Conservation (phyloP, 2,329 filamentous ascomycete species). For the Verticillium albo-atrum region DNA sequence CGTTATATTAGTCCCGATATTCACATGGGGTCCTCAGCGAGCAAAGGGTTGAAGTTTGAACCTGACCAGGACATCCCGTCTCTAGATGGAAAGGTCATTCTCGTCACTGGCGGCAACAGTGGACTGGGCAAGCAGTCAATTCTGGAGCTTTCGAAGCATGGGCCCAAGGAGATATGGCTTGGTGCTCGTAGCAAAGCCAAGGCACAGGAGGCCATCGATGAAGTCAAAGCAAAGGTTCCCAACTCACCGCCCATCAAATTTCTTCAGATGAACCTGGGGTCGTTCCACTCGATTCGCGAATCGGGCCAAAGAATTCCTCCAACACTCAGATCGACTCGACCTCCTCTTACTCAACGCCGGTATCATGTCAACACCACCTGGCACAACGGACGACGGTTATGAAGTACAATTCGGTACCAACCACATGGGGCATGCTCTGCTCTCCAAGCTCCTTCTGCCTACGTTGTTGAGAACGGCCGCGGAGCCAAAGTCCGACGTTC, state of each 20-base stretch:
- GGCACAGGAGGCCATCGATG: conserved; percentile 26
- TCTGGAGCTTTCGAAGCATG: conserved; percentile 24
- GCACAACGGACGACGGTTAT: conserved; percentile 24
- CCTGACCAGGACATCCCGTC: conserved; percentile 32
- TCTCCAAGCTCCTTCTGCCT: conserved; percentile 28
- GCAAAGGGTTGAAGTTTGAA: background rate
- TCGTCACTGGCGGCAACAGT: conserved; percentile 45
- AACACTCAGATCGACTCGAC: conserved; percentile 29
- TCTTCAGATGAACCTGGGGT: conserved; percentile 38
- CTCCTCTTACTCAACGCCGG: conserved; percentile 34
- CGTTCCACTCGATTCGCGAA: conserved; percentile 33
- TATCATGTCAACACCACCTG: conserved; percentile 22
- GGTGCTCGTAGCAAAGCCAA: conserved; percentile 40
- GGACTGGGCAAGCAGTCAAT: conserved; percentile 1
- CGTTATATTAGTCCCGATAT: too few relatives aligned
- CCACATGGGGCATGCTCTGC: conserved; percentile 22
- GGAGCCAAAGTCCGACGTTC: conserved; percentile 11
- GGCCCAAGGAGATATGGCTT: conserved; percentile 48
- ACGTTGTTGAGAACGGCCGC: conserved; percentile 15
- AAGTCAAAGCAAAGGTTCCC: conserved; percentile 19
- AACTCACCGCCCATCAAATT: conserved; percentile 14
- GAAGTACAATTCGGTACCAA: conserved; percentile 31
- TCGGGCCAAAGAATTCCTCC: conserved; percentile 31
- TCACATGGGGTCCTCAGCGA: background rate
- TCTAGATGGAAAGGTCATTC: conserved; percentile 41